Evolutionary conservation across 1,284 basidiomycete genomes (phyloP).

Genomic region (Gomphus bonarii): DNA sequence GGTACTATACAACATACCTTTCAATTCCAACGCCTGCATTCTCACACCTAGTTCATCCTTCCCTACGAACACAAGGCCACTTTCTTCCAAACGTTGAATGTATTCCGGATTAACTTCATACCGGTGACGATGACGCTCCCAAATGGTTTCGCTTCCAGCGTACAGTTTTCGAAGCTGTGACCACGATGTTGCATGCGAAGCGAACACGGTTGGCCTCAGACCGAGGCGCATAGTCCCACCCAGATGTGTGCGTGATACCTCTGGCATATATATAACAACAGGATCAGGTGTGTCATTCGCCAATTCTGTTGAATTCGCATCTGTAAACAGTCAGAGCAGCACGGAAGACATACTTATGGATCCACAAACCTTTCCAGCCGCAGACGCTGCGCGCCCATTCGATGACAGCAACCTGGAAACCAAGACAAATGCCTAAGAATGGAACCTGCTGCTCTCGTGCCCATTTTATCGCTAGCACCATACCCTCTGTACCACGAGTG

Average conservation of each 20-base stretch:
- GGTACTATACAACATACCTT: constrained; percentile 35
- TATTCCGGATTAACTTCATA: constrained; percentile 95
- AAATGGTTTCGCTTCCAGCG: constrained; percentile 75
- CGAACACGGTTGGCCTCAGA: constrained; percentile 88
- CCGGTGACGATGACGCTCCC: constrained; percentile 96
- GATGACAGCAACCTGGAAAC: constrained; percentile 95
- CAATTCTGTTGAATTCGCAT: constrained; percentile 87
- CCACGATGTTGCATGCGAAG: constrained; percentile 44
- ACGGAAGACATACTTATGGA: constrained; percentile 6
- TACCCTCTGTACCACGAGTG: constrained; percentile 88
- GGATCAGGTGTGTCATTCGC: constrained; percentile 47
- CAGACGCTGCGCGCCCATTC: constrained; percentile 91
- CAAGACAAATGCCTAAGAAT: constrained; percentile 94
- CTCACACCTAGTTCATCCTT: constrained; percentile 94
- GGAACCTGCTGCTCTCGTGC: constrained; percentile 92
- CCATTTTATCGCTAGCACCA: constrained; percentile 96
- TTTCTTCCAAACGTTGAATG: constrained; percentile 63
- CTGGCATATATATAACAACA: constrained; percentile 96
- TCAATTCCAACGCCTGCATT: constrained; percentile 94
- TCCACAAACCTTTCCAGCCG: constrained; percentile 49
- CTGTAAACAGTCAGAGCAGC: constrained; percentile 27
- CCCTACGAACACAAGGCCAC: constrained; percentile 80
- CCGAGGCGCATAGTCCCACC: constrained; percentile 98
- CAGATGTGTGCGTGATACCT: constrained; percentile 96
- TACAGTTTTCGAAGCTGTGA: constrained; percentile 76